Evolutionary conservation across 768 basidiomycete genomes (phyloP), one percentile per base, ranked within the genome.

Genomic region (Rhodosporidiobolus sp.): DNA sequence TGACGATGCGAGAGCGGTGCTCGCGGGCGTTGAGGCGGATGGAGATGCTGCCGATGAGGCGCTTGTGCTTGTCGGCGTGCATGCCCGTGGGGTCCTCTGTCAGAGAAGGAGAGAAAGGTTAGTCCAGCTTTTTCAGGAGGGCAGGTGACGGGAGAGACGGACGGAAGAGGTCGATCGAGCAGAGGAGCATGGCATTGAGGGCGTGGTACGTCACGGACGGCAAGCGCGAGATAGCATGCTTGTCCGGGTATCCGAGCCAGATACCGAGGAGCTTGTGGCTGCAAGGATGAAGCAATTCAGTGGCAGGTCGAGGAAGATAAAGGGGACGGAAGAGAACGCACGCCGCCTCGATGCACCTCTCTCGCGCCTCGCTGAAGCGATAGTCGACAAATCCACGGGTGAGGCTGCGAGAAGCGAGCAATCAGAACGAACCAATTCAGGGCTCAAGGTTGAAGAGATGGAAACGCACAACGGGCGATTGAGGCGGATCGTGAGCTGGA

Each of bases 391-490:
- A 30, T 0, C 72, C 75, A 32, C 72, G 72, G 1, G 72, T 63
- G 43, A 76, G 56, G 61, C 75, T 76, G 58, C 14, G n/a, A 4
- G 16, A n/a, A 5, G 14, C 4, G 14, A 9, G 28, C n/a, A 62
- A 58, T 34, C 3, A 32, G 45, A n/a, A 30, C 6, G 19, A n/a
- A 34, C n/a, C 57, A 26, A 16, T 26, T 2, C 2, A 20, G 16
- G 28, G 17, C 0, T 6, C 8, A 30, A 35, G n/a, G 19, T 14
- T 7, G n/a, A 48, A 20, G 35, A 59, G 32, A 12, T 14, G 14
- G 30, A 3, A 28, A 59, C 75, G 46, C 63, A 76, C 75, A 76
- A 73, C 11, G 72, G 69, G 20, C 72, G 65, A 38, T 73, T 67
- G 46, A 76, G 53, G 17, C 72, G 50, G 19, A 76, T 54, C n/a